Percentiles rank a stretch among this genome's conserved stretches.
Conservation (phyloP, 2,329 filamentous ascomycete genomes). For the Neurospora crassa region DNA sequence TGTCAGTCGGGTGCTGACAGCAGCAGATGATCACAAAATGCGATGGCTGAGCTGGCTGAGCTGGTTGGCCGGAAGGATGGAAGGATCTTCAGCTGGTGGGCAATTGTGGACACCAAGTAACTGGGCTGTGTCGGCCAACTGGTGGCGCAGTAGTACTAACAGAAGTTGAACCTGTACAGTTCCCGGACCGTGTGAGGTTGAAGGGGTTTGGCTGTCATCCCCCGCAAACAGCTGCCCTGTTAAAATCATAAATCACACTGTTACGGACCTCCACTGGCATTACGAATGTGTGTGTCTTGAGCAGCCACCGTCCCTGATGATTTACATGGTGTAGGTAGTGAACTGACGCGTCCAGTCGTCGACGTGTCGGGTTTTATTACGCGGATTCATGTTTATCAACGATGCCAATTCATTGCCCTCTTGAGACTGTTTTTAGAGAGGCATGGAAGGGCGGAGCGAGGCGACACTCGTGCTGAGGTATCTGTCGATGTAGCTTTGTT, state of each 20-base stretch:
- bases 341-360: background rate
- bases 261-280: background rate
- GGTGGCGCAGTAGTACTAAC: background rate
- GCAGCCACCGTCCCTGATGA: background rate
- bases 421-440: background rate
- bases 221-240: background rate
- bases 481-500: background rate
- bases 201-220: background rate
- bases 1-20: background rate
- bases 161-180: background rate
- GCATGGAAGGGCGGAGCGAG: background rate
- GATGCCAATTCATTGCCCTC: background rate
- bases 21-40: background rate
- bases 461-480: background rate
- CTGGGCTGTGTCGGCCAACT: background rate
- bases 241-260: background rate
- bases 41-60: background rate
- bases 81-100: conserved; percentile 4
- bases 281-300: background rate
- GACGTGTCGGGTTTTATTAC: background rate
- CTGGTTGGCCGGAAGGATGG: background rate
- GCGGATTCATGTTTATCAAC: background rate
- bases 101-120: background rate
- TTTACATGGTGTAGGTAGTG: background rate
- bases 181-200: background rate